Conservation (phyloP, 768 basidiomycete genomes). For the Pholiota conissans region DNA sequence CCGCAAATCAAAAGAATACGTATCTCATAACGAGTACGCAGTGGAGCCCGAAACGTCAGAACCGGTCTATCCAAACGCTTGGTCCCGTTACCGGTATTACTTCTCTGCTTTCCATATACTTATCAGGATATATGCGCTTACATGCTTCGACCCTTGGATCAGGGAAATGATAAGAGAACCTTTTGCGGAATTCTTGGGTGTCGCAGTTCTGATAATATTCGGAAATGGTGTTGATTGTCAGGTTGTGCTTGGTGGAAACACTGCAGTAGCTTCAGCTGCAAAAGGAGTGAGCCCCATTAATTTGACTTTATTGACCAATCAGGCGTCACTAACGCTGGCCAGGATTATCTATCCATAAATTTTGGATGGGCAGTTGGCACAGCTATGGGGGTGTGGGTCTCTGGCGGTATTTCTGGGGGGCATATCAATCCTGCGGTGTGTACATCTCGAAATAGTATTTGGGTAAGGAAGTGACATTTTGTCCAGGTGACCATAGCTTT, state of each 20-base stretch:
- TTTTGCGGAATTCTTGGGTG: slow-evolving; percentile 63
- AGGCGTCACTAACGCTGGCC: slow-evolving; percentile 3
- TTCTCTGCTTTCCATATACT: neutral
- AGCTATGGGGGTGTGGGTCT: slow-evolving; percentile 69
- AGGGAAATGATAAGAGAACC: slow-evolving; percentile 56
- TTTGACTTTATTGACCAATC: neutral
- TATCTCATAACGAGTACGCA: slow-evolving; percentile 15
- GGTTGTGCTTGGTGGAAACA: slow-evolving; percentile 46
- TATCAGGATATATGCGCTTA: neutral
- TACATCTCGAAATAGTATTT: neutral
- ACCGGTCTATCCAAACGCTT: slow-evolving; percentile 46
- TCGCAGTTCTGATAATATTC: slow-evolving; percentile 57
- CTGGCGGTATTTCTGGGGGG: slow-evolving; percentile 67
- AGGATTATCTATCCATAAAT: slow-evolving; percentile 50
- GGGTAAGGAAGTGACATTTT: neutral
- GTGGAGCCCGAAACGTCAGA: slow-evolving; percentile 26
- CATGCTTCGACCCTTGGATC: neutral
- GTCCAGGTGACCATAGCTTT: slow-evolving; percentile 66
- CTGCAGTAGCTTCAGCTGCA: slow-evolving; percentile 42
- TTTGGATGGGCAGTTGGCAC: slow-evolving; percentile 62
- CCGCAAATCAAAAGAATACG: slow-evolving; percentile 8
- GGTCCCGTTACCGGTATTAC: slow-evolving; percentile 54
- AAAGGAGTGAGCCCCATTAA: slow-evolving; percentile 51
- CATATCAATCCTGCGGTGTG: slow-evolving; percentile 74
- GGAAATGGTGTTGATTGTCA: slow-evolving; percentile 62